Conservation (phyloP, 495 filamentous ascomycete genomes). For the Apiosordaria backusii region DNA sequence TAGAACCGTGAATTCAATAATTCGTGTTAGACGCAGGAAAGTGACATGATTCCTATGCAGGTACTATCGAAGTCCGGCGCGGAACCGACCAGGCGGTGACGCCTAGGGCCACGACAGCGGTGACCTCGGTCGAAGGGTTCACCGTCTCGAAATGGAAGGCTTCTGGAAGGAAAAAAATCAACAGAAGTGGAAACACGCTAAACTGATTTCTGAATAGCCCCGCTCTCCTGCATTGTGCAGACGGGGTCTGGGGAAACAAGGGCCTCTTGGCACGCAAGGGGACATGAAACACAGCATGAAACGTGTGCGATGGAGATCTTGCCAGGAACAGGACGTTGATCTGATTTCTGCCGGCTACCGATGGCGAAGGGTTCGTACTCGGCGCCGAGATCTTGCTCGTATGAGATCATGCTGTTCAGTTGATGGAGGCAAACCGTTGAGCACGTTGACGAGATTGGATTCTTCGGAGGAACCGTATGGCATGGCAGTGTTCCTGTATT, state of each 20-base stretch:
- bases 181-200: constrained; percentile 3
- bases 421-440: not conserved
- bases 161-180: not conserved
- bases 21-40: not conserved
- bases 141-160: constrained; percentile 4
- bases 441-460: not conserved
- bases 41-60: not conserved
- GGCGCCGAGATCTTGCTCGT: not conserved
- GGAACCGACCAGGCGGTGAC: not conserved
- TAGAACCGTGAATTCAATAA: not conserved
- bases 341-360: constrained; percentile 1
- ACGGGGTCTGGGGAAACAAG: constrained; percentile 4
- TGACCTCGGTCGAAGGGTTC: not conserved
- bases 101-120: not conserved
- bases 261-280: not conserved
- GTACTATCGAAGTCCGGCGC: not conserved
- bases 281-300: constrained; percentile 6
- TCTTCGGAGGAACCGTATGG: not conserved
- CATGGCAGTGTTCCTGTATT: not conserved
- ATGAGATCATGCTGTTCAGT: not conserved
- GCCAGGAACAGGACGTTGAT: not conserved
- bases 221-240: not conserved
- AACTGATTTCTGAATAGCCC: not conserved
- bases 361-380: not conserved
- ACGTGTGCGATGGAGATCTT: constrained; percentile 4